Evolutionary conservation across 352 stramenopile species (phyloP).

Genomic region (Phytophthora meadii): DNA sequence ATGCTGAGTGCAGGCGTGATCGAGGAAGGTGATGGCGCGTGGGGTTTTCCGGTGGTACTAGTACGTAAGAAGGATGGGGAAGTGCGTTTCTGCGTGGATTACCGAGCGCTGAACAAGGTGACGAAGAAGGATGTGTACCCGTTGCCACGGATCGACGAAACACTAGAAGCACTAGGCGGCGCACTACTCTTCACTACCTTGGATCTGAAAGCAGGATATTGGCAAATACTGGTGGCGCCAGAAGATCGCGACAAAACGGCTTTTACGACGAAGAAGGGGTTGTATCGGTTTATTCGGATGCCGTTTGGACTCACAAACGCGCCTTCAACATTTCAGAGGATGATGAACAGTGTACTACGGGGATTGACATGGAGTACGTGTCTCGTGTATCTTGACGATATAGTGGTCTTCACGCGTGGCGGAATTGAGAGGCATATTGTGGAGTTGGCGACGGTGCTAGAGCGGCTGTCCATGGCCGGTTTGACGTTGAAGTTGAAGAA

Average conservation of each 20-base stretch:
- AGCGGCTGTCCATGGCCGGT: neutral
- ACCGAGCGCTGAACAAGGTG: too few relatives aligned
- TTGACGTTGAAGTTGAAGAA: constrained; percentile 20
- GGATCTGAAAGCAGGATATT: neutral
- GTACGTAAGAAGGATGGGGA: too few relatives aligned
- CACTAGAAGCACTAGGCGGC: too few relatives aligned
- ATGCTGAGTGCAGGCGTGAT: too few relatives aligned
- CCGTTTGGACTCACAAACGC: neutral
- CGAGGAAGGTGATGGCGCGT: too few relatives aligned
- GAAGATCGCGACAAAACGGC: neutral
- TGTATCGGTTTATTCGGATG: neutral
- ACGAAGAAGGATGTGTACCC: too few relatives aligned
- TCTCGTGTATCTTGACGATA: too few relatives aligned
- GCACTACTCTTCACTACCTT: too few relatives aligned
- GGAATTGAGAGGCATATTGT: neutral
- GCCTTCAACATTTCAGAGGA: neutral
- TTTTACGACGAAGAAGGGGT: neutral
- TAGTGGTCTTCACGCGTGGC: too few relatives aligned
- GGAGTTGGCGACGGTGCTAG: neutral
- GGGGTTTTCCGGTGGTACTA: too few relatives aligned
- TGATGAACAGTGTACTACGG: neutral
- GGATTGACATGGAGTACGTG: neutral
- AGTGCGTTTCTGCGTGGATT: too few relatives aligned
- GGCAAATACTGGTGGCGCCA: neutral
- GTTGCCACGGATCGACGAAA: too few relatives aligned